Evolutionary conservation across 1,284 basidiomycete genomes (phyloP), one percentile per base, ranked within the genome.

Genomic region (Coniferiporia sulphurascens): DNA sequence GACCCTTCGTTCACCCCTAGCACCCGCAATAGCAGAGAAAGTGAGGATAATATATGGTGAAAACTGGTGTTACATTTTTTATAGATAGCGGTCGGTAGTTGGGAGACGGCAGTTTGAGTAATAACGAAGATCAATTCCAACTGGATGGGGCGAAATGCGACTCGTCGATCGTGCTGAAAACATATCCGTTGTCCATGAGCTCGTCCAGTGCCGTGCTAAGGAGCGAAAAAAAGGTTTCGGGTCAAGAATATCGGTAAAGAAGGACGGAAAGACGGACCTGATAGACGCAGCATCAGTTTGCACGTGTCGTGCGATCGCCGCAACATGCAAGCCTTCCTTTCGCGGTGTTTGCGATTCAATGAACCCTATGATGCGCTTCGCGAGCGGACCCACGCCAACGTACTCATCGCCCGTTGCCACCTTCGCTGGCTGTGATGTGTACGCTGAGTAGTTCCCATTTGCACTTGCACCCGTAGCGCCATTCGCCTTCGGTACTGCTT

Each of bases 161-260:
- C 38, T 84, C 81, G 64, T 83, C 78, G 27, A 77, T 75, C 0
- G 83, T 84, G 36, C 76, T 80, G 68, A 75, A 87, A 48, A 86
- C 71, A 62, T 77, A 70, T 4, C 85, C 85, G 10, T 84, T 80
- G 45, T 76, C 72, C 71, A 83, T 78, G 55, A 87, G 75, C 38
- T 67, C 64, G 63, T 83, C 79, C 56, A 85, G 69, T 8, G 80
- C 81, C 12, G 74, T 69, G 63, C 81, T 81, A 27, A 3, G 27
- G 27, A 3, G 61, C 27, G 56, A 41, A 19, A 8, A 22, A 36
- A 27, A 59, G 32, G 41, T 43, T 48, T 38, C 55, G 7, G 12
- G 38, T 15, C n/a, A 34, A 38, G 21, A 22, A 38, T n/a, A 35
- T 43, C 34, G 32, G 8, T n/a, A 50, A 50, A 48, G 13, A 44